Conservation (phyloP, 495 filamentous ascomycete species). For the Penicillium diatomitis region DNA sequence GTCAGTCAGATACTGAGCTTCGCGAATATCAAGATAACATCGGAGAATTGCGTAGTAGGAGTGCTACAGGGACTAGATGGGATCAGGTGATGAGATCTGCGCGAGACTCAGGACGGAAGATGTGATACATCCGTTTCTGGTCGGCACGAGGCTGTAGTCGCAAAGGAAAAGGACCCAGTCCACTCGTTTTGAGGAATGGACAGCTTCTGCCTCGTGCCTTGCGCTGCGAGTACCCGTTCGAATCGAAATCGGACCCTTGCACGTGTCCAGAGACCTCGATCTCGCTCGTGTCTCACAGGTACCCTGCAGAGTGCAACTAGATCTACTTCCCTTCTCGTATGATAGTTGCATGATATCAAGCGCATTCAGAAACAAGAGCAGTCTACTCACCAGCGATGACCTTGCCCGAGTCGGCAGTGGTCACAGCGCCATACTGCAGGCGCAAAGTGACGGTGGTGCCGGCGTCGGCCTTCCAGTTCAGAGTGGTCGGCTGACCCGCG, state of each 20-base stretch:
- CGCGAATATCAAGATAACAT: too few relatives aligned
- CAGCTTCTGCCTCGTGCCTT: not conserved
- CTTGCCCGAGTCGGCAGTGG: constrained; percentile 33
- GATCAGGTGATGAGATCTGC: too few relatives aligned
- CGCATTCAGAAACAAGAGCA: too few relatives aligned
- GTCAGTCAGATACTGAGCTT: not conserved
- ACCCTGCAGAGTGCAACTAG: too few relatives aligned
- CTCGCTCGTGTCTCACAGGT: too few relatives aligned
- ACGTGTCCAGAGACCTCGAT: too few relatives aligned
- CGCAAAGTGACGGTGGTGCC: constrained; percentile 43
- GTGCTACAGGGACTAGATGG: too few relatives aligned
- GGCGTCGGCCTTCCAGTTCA: constrained; percentile 49
- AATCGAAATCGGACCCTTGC: not conserved
- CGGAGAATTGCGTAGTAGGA: too few relatives aligned
- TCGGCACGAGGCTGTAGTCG: too few relatives aligned
- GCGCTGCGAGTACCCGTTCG: not conserved
- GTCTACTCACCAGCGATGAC: constrained; percentile 44
- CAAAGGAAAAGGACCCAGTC: not conserved
- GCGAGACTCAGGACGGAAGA: too few relatives aligned
- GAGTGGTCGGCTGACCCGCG: constrained; percentile 40
- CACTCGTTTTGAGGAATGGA: not conserved
- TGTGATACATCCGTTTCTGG: too few relatives aligned
- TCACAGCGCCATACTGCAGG: constrained; percentile 42
- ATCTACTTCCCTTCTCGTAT: not conserved
- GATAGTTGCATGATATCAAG: not conserved